Base-by-base conservation (phyloP, 805 yeast genomes). In the Schwanniomyces sp. region DNA sequence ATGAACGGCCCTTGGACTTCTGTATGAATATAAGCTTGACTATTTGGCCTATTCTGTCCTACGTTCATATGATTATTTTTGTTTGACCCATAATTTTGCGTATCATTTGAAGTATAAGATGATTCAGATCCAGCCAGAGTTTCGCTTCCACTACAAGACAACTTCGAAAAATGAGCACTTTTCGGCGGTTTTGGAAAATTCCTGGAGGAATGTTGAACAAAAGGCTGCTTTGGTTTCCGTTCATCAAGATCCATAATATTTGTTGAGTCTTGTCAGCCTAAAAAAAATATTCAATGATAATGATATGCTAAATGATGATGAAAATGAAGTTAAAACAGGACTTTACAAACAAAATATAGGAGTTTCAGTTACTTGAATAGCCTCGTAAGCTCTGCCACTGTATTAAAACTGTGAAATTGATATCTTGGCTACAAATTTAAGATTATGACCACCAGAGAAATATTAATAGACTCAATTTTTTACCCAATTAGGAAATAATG, bases 101-200 rank as follows among this genome's bases (percentile, higher is more conserved):
- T 46, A 24, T 63, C 67, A 40, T 51, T 43, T 18, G 71, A 64
- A 4, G 72, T 62, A 43, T 57, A 56, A 16, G 70, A 67, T 34
- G 67, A 61, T 36, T 60, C 62, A 17, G 71, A 66, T 12, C 57
- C 57, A 49, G 63, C 47, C 68, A 60, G 70, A 39, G 69, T 64
- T 26, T 70, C 75, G 52, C 71, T 66, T 30, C 66, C 64, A 24
- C 55, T 54, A 37, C 54, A 50, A 11, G 67, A 63, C 32, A 34
- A 41, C 2, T 34, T 12, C 10, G 27, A 7, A 37, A 21, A 37
- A 37, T 37, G 40, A 6, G 27, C 40, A 14, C 14, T 6, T 14
- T 14, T 32, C 21, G 18, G 36, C 2, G 36, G 36, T 16, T 32
- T 32, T 16, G 14, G 21, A 16, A 32, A 16, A 16, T 32, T 14